A percentile compares a stretch with the other conserved stretches of the same genome.
Evolutionary conservation across 176 grass and related monocot genomes (phyloP).

Genomic region (Hsuehochloa calcarea): DNA sequence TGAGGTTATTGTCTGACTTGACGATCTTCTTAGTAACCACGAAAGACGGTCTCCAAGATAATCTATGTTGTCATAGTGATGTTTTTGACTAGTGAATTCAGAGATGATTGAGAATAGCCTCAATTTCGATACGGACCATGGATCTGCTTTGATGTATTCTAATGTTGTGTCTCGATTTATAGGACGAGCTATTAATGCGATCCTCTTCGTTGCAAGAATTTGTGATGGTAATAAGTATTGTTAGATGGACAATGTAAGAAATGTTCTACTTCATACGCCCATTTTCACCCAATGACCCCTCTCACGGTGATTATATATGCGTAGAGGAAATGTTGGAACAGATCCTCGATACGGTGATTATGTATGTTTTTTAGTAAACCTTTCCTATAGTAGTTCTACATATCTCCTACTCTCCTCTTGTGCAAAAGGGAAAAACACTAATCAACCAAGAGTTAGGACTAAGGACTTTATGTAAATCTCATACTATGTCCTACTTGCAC

Average conservation of each 20-base stretch:
- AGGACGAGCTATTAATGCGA: background rate
- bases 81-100: conserved; percentile 5
- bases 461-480: background rate
- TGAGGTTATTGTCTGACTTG: conserved; percentile 8
- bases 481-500: background rate
- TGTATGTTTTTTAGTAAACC: too few relatives aligned
- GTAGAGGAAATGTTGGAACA: background rate
- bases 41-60: conserved; percentile 14
- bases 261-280: background rate
- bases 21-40: background rate
- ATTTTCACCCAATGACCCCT: background rate
- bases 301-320: background rate
- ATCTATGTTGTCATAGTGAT: background rate
- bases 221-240: background rate
- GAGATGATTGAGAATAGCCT: conserved; percentile 19
- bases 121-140: conserved; percentile 10
- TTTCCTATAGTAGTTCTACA: background rate
- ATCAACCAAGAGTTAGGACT: background rate
- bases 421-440: background rate
- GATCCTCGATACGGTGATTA: too few relatives aligned
- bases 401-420: background rate
- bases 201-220: background rate
- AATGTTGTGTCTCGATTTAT: conserved; percentile 6
- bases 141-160: conserved; percentile 11
- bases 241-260: background rate